A percentile compares a stretch with the other conserved stretches of the same genome.
These are phyloP conservation scores for Nevesoporus exiguus DNA, from an alignment of 768 basidiomycete genomes.

Conservation along the genomic window DNA sequence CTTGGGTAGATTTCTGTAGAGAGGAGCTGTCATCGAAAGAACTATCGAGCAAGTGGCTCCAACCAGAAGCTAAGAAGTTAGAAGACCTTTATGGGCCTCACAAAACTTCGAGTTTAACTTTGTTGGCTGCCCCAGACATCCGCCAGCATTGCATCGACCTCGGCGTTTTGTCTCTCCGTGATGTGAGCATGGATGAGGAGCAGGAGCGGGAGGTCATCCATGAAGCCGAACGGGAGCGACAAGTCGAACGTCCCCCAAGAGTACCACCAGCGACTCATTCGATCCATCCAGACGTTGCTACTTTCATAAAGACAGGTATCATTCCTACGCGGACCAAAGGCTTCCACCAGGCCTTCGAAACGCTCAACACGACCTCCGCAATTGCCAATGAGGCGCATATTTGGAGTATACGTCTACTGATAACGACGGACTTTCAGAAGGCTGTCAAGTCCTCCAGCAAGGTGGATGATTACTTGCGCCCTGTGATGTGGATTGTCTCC, in stretches of 20 bases:
- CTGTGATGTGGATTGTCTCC: slow-evolving; percentile 3
- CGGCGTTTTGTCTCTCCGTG: background rate
- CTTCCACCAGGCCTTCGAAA: slow-evolving; percentile 20
- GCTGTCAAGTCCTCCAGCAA: slow-evolving; percentile 6
- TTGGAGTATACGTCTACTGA: slow-evolving; percentile 16
- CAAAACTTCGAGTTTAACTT: background rate
- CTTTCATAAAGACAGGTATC: slow-evolving; percentile 30
- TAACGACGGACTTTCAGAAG: slow-evolving; percentile 15
- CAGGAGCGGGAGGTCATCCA: slow-evolving; percentile 48
- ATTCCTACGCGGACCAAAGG: slow-evolving; percentile 14
- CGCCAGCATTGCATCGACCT: slow-evolving; percentile 5
- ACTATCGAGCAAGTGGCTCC: slow-evolving; percentile 34
- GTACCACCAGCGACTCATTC: slow-evolving; percentile 23
- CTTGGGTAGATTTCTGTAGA: slow-evolving; percentile 20
- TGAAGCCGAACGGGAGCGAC: slow-evolving; percentile 42
- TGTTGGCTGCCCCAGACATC: background rate
- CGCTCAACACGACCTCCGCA: slow-evolving; percentile 9
- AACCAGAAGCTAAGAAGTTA: slow-evolving; percentile 38
- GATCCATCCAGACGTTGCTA: slow-evolving; percentile 20
- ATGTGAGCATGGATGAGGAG: slow-evolving; percentile 12
- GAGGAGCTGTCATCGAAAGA: slow-evolving; percentile 3
- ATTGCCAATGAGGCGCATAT: slow-evolving; percentile 16
- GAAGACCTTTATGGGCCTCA: slow-evolving; percentile 20
- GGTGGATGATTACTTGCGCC: slow-evolving; percentile 7
- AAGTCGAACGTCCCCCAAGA: slow-evolving; percentile 36